phyloP scores from a whole-genome alignment of 1,284 basidiomycete species.

The Papiliotrema laurentii region DNA sequence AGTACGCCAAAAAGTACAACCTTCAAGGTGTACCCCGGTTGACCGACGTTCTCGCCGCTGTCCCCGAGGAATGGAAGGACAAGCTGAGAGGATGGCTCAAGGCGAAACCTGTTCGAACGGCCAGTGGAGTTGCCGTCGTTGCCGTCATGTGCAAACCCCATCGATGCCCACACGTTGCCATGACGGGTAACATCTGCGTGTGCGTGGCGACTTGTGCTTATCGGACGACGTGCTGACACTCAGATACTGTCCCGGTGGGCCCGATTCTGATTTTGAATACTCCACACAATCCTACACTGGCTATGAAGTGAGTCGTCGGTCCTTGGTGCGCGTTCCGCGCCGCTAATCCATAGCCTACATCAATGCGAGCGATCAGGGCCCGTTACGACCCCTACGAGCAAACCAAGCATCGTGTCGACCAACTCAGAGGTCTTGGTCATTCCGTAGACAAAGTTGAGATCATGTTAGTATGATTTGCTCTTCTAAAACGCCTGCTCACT shows the following conservation, averaged over 20 bases:
- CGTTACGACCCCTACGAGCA: slow-evolving; percentile 99
- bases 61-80: slow-evolving; percentile 95
- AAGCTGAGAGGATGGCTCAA: slow-evolving; percentile 82
- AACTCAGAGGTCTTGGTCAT: slow-evolving; percentile 89
- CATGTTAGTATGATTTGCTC: slow-evolving; percentile 53
- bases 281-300: slow-evolving; percentile 98
- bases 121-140: slow-evolving; percentile 95
- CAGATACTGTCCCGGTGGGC: slow-evolving; percentile 98
- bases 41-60: slow-evolving; percentile 97
- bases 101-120: slow-evolving; percentile 94
- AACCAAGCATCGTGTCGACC: slow-evolving; percentile 89
- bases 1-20: slow-evolving; percentile 83
- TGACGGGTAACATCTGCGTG: slow-evolving; percentile 99
- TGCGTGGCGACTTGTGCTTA: slow-evolving; percentile 46
- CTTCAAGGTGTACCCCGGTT: slow-evolving; percentile 84
- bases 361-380: slow-evolving; percentile 97
- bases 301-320: slow-evolving; percentile 58
- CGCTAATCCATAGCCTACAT: slow-evolving; percentile 63
- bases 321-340: background rate
- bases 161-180: slow-evolving; percentile 98
- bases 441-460: slow-evolving; percentile 99
- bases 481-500: background rate
- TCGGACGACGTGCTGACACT: background rate
- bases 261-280: slow-evolving; percentile 99
- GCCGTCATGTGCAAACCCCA: slow-evolving; percentile 99